Percentiles rank a stretch among this genome's conserved stretches.
Evolutionary conservation across 2,329 filamentous ascomycete species (phyloP).

Genomic region (Aspergillus persii): DNA sequence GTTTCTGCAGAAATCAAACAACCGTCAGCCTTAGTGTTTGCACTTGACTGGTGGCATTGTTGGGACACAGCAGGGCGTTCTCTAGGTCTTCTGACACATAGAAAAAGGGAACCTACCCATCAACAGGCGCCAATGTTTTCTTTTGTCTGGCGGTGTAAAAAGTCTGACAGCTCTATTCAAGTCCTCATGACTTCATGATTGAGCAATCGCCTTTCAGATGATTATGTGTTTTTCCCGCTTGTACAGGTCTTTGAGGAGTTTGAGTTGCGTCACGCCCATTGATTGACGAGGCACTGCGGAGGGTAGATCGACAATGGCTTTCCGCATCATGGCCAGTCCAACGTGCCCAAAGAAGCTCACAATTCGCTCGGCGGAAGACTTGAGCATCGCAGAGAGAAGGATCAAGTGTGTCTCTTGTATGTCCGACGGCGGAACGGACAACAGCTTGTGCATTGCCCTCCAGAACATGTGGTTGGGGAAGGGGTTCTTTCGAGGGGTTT

Average conservation of each 20-base stretch:
- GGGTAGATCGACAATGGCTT: slow-evolving; percentile 74
- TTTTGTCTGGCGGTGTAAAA: not conserved
- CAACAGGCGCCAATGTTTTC: not conserved
- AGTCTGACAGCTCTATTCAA: not conserved
- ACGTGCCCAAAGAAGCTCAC: slow-evolving; percentile 77
- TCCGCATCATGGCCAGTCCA: slow-evolving; percentile 67
- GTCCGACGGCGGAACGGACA: slow-evolving; percentile 68
- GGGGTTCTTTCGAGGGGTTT: slow-evolving; percentile 65
- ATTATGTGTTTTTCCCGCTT: slow-evolving; percentile 37
- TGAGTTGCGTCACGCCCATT: slow-evolving; percentile 39
- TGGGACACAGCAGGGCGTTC: not conserved
- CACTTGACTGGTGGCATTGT: not conserved
- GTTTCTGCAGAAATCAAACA: not conserved
- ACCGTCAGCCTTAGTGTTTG: not conserved
- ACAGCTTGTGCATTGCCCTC: slow-evolving; percentile 70
- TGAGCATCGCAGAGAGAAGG: slow-evolving; percentile 69
- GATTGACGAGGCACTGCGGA: slow-evolving; percentile 31
- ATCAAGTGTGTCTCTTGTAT: slow-evolving; percentile 72
- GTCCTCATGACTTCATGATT: not conserved
- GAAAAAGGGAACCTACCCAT: not conserved
- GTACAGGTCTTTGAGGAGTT: slow-evolving; percentile 38
- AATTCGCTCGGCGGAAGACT: slow-evolving; percentile 71
- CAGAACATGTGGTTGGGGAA: slow-evolving; percentile 82
- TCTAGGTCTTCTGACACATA: not conserved
- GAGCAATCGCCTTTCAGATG: slow-evolving; percentile 18